A percentile compares a stretch with the other conserved stretches of the same genome.
These are phyloP conservation scores for Pezicula radicicola DNA, from an alignment of 2,329 filamentous ascomycete species.

Conservation along the genomic window DNA sequence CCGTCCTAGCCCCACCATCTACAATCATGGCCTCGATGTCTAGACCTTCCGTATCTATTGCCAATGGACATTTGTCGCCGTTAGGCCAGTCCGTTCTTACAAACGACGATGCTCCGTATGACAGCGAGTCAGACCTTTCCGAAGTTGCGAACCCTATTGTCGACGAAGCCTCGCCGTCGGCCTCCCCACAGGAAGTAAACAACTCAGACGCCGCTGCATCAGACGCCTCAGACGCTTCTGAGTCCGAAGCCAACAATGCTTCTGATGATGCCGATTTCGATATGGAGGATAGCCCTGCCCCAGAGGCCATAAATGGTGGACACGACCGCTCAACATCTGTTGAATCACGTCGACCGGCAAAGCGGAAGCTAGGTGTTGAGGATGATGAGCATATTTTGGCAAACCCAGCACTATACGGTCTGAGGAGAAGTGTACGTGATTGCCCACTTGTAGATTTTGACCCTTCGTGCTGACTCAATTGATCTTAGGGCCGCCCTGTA, in stretches of 20 bases:
- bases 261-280: constrained; percentile 76
- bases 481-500: constrained; percentile 48
- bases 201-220: constrained; percentile 26
- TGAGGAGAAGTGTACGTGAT: constrained; percentile 80
- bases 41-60: constrained; percentile 59
- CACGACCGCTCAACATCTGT: constrained; percentile 63
- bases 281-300: constrained; percentile 57
- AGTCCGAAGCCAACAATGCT: constrained; percentile 42
- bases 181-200: constrained; percentile 35
- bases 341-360: constrained; percentile 65
- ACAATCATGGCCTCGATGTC: constrained; percentile 60
- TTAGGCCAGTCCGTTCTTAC: constrained; percentile 40
- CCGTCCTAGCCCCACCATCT: constrained; percentile 52
- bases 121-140: constrained; percentile 74
- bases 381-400: constrained; percentile 84
- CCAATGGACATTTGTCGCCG: constrained; percentile 64
- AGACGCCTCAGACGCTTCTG: constrained; percentile 26
- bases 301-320: constrained; percentile 41
- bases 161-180: constrained; percentile 45
- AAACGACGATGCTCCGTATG: constrained; percentile 42
- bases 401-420: constrained; percentile 91
- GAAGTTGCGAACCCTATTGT: constrained; percentile 60
- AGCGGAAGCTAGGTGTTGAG: constrained; percentile 67
- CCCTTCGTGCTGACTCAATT: constrained; percentile 15
- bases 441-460: constrained; percentile 28